Evolutionary conservation across 2,329 filamentous ascomycete species (phyloP), one percentile per base, ranked within the genome.

Genomic region (Exophiala alcalophila): DNA sequence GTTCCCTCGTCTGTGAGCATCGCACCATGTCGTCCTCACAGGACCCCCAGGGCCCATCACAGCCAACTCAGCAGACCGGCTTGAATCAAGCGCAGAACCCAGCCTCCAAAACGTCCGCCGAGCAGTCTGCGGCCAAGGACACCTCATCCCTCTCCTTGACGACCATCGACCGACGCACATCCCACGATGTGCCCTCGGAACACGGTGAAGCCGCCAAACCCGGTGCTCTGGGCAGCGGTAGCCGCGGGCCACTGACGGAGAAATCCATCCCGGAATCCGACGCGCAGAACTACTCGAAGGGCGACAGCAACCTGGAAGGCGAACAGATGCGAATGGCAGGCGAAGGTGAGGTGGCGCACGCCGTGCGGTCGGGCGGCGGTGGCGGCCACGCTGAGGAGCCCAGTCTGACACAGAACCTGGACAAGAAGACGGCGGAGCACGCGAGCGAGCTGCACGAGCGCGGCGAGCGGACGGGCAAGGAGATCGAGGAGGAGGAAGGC

Each of bases 301-400:
- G 41, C 3, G 47, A 55, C 16, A 48, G 50, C 26, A 53, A 57
- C 20, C 44, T 56, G 9, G 58, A 59, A 14, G 59, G 59, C 39
- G 57, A 60, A 35, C 60, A 62, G 49, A 63, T 61, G 55, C 52
- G 58, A 15, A 52, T 54, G 18, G 36, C 49, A 8, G 58, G 52
- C 7, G 58, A 61, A 23, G 59, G 59, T 10, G 59, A 62, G 3
- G 53, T 61, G 10, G 53, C 59, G 16, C 35, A 47, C 18, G 56
- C 59, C 9, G 54, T 58, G 19, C 29, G 36, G 14, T 11, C 15
- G 3, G 47, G 47, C 18, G 50, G 56, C 38, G 44, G 56, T 2
- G 52, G 54, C n/a, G 48, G 55, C 5, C 47, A 53, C 15, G 39
- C 21, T 10, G 47, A 49, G 8, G 37, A 50, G 23, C 32, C 36